phyloP scores from a whole-genome alignment of 805 yeast genomes.

The Wickerhamiella cacticola region DNA sequence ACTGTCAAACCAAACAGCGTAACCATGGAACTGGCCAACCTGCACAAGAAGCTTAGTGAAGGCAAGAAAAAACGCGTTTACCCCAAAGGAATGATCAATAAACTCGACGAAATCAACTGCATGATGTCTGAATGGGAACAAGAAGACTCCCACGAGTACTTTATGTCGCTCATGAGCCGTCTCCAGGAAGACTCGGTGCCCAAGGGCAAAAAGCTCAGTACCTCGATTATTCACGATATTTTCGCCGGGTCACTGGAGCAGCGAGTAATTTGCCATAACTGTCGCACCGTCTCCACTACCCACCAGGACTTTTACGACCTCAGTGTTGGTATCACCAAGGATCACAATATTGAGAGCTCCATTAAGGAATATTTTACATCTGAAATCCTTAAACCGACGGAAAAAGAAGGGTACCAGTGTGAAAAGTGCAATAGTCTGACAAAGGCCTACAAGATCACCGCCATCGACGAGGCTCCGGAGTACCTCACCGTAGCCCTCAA shows the following conservation, averaged over 20 bases:
- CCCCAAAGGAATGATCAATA: slow-evolving; percentile 60
- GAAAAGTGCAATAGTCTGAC: slow-evolving; percentile 72
- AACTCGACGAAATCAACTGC: slow-evolving; percentile 75
- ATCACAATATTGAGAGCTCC: slow-evolving; percentile 52
- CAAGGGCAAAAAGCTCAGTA: slow-evolving; percentile 68
- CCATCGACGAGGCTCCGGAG: slow-evolving; percentile 77
- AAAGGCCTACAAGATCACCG: slow-evolving; percentile 61
- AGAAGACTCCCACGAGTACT: slow-evolving; percentile 95
- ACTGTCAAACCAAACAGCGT: slow-evolving; percentile 22
- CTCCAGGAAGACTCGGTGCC: slow-evolving; percentile 91
- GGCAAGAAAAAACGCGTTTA: slow-evolving; percentile 41
- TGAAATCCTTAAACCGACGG: slow-evolving; percentile 45
- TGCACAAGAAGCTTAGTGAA: slow-evolving; percentile 22
- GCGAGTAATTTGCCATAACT: slow-evolving; percentile 67
- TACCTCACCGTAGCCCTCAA: slow-evolving; percentile 77
- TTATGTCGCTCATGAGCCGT: slow-evolving; percentile 79
- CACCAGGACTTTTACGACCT: slow-evolving; percentile 90
- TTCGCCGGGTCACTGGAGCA: slow-evolving; percentile 88
- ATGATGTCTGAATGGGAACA: slow-evolving; percentile 98
- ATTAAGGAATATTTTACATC: slow-evolving; percentile 71
- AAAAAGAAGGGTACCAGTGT: slow-evolving; percentile 52
- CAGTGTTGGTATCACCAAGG: slow-evolving; percentile 50
- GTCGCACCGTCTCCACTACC: slow-evolving; percentile 75
- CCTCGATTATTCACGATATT: slow-evolving; percentile 77
- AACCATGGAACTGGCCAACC: slow-evolving; percentile 25